Base-by-base conservation (phyloP, 2,329 filamentous ascomycete species). In the Botrytis porri region DNA sequence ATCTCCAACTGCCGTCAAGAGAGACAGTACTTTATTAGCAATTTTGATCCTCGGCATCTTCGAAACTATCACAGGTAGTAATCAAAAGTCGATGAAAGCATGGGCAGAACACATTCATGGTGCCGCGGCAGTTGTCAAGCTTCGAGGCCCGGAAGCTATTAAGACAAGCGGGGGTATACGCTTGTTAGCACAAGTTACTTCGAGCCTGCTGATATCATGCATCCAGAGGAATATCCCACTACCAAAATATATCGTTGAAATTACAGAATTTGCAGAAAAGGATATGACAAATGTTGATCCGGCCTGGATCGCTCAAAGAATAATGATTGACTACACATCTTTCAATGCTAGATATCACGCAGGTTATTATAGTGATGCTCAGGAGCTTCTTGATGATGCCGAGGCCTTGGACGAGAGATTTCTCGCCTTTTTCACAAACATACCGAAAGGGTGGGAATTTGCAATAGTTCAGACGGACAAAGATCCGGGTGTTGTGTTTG, bases 101-200 rank as follows among this genome's bases (percentile, higher is more conserved):
- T 88, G 86, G 84, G 84, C 86, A 73, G 81, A 86, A 70, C 87
- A 88, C 76, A 82, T 88, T 54, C 85, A 84, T 65, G 87, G 86
- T 16, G 87, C 87, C 3, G 84, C 84, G 4, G 83, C 84, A 7
- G 81, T 89, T 35, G 84, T 86, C 14, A 83, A 82, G 69, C 81
- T 88, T 75, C 84, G 87, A 67, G 87, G 87, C 29, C 77, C 81
- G 16, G 80, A 80, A 4, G 86, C 87, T 73, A 85, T 88, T 75
- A 79, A 77, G 57, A 85, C 83, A 18, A 79, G 79, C 60, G 83
- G 83, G 3, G 86, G 86, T 5, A 81, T 83, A 57, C 83, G 84
- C 70, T 87, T 89, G 85, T 86, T 88, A 75, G 81, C 85, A 59
- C 87, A 87, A 84, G 82, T 88, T 5, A 85, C 83, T 45, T 83